Evolutionary conservation across 83 land plant species (phyloP), one percentile per base, ranked within the genome.

Genomic region (Thuja plicata): DNA sequence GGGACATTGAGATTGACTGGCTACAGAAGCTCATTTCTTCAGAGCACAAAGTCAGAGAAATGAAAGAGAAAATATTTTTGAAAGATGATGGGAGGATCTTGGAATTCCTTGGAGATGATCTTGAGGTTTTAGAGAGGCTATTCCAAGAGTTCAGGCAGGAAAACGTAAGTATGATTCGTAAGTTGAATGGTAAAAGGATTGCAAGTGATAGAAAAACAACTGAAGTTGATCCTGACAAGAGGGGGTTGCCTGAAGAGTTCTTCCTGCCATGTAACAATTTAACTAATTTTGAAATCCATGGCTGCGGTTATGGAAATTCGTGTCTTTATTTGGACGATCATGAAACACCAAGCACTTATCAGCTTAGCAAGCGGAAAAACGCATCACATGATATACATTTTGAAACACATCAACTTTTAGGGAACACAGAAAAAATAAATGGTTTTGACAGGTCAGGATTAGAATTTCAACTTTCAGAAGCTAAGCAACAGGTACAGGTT

Each of bases 21-120:
- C 45, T 85, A 34, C 89, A 94, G 54, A 89, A 89, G 16, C 50
- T 92, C 48, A 13, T 62, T 17, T 81, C 88, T 32, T 48, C 91
- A 79, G 95, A 94, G 87, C 84, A 87, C 24, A 92, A 91, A 87
- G 60, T 92, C 32, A 90, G 89, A 81, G 93, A 92, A 30, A 89
- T 91, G 45, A 90, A 87, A 74, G 90, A 80, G 54, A 92, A 92
- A 76, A 85, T 89, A 54, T 66, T 13, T 81, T 17, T 90, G 60
- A 73, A 87, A 57, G 84, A 71, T 32, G 90, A 86, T 83, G 94
- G 88, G 60, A 89, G 74, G 5, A 92, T 89, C 37, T 19, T 70
- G 38, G 70, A 87, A 34, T 89, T 89, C 87, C 90, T 94, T 43
- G 46, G 77, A 9, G 34, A 89, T 60, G 95, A 92, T 46, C 77